A percentile compares a stretch with the other conserved stretches of the same genome.
phyloP scores from a whole-genome alignment of 1,139 yeast species.

The Saccharomyces hybrid region DNA sequence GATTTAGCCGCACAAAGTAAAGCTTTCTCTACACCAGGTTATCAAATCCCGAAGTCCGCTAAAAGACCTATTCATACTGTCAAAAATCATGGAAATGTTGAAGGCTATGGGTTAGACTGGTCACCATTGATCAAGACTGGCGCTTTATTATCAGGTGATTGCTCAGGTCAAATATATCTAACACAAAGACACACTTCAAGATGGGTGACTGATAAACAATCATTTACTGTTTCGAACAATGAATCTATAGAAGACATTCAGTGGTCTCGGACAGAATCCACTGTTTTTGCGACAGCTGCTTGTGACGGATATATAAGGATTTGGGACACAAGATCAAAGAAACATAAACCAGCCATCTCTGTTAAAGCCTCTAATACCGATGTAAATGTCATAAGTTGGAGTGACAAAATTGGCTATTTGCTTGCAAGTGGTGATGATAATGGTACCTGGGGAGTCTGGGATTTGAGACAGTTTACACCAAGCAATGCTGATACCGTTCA shows the following conservation, averaged over 20 bases:
- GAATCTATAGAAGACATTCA: conserved; percentile 87
- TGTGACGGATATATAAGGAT: conserved; percentile 86
- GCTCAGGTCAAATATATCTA: conserved; percentile 71
- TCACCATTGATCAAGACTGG: conserved; percentile 80
- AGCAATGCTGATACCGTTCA: conserved; percentile 44
- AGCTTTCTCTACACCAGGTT: conserved; percentile 87
- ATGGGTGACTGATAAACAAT: conserved; percentile 83
- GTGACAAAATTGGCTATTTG: conserved; percentile 74
- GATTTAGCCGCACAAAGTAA: conserved; percentile 73
- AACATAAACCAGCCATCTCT: conserved; percentile 83
- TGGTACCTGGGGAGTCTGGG: conserved; percentile 98
- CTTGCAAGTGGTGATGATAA: conserved; percentile 96
- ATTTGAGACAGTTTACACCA: conserved; percentile 74
- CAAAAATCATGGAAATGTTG: conserved; percentile 84
- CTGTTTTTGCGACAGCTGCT: conserved; percentile 92
- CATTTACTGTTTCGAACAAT: conserved; percentile 61
- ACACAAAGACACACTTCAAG: conserved; percentile 70
- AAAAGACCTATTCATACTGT: conserved; percentile 84
- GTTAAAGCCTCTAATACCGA: conserved; percentile 80
- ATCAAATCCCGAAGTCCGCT: conserved; percentile 63
- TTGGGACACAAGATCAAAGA: conserved; percentile 95
- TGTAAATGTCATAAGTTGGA: conserved; percentile 95
- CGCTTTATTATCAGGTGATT: conserved; percentile 80
- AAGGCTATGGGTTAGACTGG: conserved; percentile 98
- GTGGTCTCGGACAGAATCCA: conserved; percentile 88